A percentile compares a stretch with the other conserved stretches of the same genome.
phyloP scores from a whole-genome alignment of 1,284 basidiomycete genomes.

The Melampsora larici-populina region DNA sequence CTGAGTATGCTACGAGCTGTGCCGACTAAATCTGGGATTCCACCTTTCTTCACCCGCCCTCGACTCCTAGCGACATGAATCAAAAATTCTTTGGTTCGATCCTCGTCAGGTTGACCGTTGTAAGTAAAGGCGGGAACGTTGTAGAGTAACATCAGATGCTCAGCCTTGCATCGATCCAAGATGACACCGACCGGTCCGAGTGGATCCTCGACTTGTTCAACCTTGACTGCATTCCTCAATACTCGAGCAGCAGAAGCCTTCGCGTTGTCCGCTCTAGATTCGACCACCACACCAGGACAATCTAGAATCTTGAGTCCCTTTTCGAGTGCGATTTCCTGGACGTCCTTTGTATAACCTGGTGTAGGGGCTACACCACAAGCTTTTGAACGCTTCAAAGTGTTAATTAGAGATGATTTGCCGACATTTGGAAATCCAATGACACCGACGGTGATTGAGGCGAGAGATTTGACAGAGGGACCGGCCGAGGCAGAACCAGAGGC shows the following conservation, averaged over 20 bases:
- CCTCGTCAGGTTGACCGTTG: slow-evolving; percentile 52
- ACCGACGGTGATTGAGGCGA: slow-evolving; percentile 69
- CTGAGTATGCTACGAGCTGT: slow-evolving; percentile 78
- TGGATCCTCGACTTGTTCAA: slow-evolving; percentile 87
- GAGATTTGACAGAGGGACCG: slow-evolving; percentile 44
- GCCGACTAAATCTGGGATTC: slow-evolving; percentile 80
- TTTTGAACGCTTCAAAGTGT: slow-evolving; percentile 83
- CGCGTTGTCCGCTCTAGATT: slow-evolving; percentile 58
- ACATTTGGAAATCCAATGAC: slow-evolving; percentile 97
- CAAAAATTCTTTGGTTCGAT: slow-evolving; percentile 72
- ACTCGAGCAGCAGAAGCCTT: slow-evolving; percentile 65
- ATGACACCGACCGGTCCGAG: slow-evolving; percentile 85
- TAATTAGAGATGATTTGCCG: slow-evolving; percentile 92
- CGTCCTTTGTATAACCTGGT: slow-evolving; percentile 87
- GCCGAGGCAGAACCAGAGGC: slow-evolving; percentile 13
- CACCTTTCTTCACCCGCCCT: slow-evolving; percentile 85
- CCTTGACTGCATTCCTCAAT: slow-evolving; percentile 86
- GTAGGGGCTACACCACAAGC: slow-evolving; percentile 92
- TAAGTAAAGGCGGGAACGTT: slow-evolving; percentile 69
- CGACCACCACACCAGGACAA: slow-evolving; percentile 92
- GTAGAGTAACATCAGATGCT: slow-evolving; percentile 75
- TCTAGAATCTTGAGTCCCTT: slow-evolving; percentile 88
- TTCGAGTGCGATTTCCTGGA: slow-evolving; percentile 91
- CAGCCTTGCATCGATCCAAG: slow-evolving; percentile 65
- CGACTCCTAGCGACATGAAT: slow-evolving; percentile 82